Conservation (phyloP, 192 early-diverging fungal species). For the Backusella westeae region DNA sequence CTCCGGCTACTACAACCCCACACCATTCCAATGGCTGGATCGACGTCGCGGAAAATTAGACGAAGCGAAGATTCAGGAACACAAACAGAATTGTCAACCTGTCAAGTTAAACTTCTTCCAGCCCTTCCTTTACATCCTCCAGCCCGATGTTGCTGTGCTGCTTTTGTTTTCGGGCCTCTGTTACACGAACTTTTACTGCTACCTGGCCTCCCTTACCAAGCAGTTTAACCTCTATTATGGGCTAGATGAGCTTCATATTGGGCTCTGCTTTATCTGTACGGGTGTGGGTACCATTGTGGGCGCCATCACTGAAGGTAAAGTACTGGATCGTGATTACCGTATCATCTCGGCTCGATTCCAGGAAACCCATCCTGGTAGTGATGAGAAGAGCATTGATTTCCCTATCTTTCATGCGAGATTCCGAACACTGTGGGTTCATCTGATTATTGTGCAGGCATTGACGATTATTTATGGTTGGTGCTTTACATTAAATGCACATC, state of each 20-base stretch:
- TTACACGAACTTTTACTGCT: not conserved
- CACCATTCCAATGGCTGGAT: slow-evolving; percentile 13
- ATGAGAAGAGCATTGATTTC: not conserved
- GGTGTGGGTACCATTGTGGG: not conserved
- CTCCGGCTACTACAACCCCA: slow-evolving; percentile 31
- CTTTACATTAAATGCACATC: not conserved
- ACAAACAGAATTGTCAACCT: not conserved
- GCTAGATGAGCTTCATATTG: not conserved
- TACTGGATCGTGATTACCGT: not conserved
- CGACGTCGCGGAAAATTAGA: slow-evolving; percentile 13
- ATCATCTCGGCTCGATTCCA: too few species aligned
- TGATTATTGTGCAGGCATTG: slow-evolving; percentile 4
- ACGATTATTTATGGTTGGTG: slow-evolving; percentile 3
- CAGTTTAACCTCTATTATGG: not conserved
- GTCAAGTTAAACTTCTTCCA: not conserved
- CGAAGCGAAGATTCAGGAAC: not conserved
- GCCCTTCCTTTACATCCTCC: not conserved
- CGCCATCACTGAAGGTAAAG: not conserved
- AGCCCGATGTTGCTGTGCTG: not conserved
- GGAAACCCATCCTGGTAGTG: not conserved
- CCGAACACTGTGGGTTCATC: slow-evolving; percentile 19
- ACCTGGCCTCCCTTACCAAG: not conserved
- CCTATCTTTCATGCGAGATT: slow-evolving; percentile 24
- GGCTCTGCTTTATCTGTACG: slow-evolving; percentile 4
- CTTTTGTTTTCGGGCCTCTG: not conserved